Conservation (phyloP, 176 grass and related monocot species). For the Saccharum officinarum region DNA sequence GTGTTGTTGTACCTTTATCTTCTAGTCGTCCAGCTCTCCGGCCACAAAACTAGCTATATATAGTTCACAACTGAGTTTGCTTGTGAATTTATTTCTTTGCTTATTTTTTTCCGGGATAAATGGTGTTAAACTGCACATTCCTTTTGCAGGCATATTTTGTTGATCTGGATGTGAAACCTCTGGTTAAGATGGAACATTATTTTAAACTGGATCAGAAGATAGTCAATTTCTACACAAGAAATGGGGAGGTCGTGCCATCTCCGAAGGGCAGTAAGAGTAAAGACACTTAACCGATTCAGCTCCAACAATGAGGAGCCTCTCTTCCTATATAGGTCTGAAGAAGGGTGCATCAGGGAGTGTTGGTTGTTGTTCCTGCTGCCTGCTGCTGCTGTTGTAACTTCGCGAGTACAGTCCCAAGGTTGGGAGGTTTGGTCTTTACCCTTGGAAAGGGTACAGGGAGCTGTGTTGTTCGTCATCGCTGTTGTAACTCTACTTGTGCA, state of each 20-base stretch:
- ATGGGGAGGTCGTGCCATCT: background rate
- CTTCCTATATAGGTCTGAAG: background rate
- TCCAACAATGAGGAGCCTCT: background rate
- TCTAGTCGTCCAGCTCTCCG: background rate
- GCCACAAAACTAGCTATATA: background rate
- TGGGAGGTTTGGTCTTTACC: background rate
- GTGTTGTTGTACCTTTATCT: background rate
- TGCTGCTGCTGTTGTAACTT: conserved; percentile 25
- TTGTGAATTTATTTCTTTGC: background rate
- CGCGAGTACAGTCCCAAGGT: conserved; percentile 13
- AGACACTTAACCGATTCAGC: conserved; percentile 1
- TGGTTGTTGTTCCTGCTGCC: background rate
- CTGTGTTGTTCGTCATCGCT: background rate
- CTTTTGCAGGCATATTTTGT: conserved; percentile 64
- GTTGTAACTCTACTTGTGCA: conserved; percentile 12
- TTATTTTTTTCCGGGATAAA: background rate
- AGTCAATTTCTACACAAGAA: conserved; percentile 70
- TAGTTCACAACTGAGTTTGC: background rate
- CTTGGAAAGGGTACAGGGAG: background rate
- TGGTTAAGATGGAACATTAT: conserved; percentile 74
- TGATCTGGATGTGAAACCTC: conserved; percentile 90
- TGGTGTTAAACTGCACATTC: background rate
- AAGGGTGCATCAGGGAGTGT: background rate
- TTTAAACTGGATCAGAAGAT: conserved; percentile 77
- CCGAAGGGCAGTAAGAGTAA: background rate